Base-by-base conservation (phyloP, 768 basidiomycete genomes). In the Tephrocybe sp. region DNA sequence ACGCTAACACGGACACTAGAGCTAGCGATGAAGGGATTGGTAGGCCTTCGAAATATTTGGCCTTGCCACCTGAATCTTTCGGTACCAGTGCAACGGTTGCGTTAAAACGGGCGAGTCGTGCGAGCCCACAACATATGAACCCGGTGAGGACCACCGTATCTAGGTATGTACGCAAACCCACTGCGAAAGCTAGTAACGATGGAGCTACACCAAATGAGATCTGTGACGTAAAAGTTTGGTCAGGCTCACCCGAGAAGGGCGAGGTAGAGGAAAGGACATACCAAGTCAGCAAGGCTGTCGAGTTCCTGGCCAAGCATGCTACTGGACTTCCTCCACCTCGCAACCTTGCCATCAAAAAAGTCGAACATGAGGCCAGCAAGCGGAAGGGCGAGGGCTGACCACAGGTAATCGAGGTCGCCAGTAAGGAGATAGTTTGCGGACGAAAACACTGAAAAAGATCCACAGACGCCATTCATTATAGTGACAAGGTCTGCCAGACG, bases 141-240 rank as follows among this genome's bases (percentile, higher is more conserved):
- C 82, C 80, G 12, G 94, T 84, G 38, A 99, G 77, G 52, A 84
- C 73, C 56, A 94, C 78, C 1, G 88, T 90, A 72, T 99, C 97
- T 50, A 97, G 82, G 54, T 88, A 86, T 10, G 93, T 95, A 53
- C 91, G 82, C 48, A 98, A 80, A 47, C 97, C 97, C 46, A 97
- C 78, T 42, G 82, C 83, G 65, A 97, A 99, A 7, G 88, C 91
- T 27, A 97, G 72, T 37, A 98, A 76, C n/a, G 94, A 86, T 3
- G 97, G 97, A 0, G 97, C 94, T 44, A 98, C 93, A 44, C 97
- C 97, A 62, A 99, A 99, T 2, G 97, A 98, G 53, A 99, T 88
- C 94, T 97, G 60, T 23, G 10, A 52, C 25, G 42, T n/a, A n/a
- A n/a, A n/a, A n/a, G 27, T 29, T 37, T 54, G 45, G 18, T 33